A percentile compares a stretch with the other conserved stretches of the same genome.
phyloP scores from a whole-genome alignment of 352 stramenopile genomes.

The Globisporangium recalcitrans region DNA sequence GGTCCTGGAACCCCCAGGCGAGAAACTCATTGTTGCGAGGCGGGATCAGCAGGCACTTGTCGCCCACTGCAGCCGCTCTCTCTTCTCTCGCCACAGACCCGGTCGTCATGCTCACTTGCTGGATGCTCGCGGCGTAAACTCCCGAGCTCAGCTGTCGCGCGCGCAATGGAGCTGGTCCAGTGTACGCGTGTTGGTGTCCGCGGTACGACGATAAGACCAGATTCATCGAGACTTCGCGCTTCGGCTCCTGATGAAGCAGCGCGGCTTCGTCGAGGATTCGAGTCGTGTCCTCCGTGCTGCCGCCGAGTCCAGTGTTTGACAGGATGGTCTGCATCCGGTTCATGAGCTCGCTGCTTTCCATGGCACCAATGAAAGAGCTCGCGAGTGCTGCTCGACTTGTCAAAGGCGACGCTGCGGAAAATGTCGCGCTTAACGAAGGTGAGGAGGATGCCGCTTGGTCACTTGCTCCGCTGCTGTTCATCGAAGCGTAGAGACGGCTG shows the following conservation, averaged over 20 bases:
- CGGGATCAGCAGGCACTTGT: conserved; percentile 55
- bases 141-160: conserved; percentile 29
- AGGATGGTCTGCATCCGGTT: conserved; percentile 69
- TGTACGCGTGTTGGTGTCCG: conserved; percentile 12
- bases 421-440: conserved; percentile 1
- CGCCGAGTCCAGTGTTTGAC: conserved; percentile 27
- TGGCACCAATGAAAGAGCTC: conserved; percentile 39
- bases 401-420: conserved; percentile 19
- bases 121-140: conserved; percentile 26
- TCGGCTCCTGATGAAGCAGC: conserved; percentile 45
- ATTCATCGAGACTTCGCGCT: conserved; percentile 40
- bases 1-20: conserved; percentile 65
- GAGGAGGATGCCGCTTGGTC: conserved; percentile 17
- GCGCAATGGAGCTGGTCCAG: conserved; percentile 11
- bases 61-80: conserved; percentile 31
- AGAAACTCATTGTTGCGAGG: conserved; percentile 61
- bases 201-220: conserved; percentile 40
- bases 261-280: conserved; percentile 45
- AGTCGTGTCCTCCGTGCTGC: conserved; percentile 21
- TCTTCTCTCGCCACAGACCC: conserved; percentile 50
- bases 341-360: conserved; percentile 62
- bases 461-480: background rate
- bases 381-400: conserved; percentile 31
- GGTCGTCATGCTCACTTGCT: conserved; percentile 40
- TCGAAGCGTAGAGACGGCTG: background rate